A percentile compares a stretch with the other conserved stretches of the same genome.
phyloP scores from a whole-genome alignment of 257 asterid species.

The Sherardia arvensis region DNA sequence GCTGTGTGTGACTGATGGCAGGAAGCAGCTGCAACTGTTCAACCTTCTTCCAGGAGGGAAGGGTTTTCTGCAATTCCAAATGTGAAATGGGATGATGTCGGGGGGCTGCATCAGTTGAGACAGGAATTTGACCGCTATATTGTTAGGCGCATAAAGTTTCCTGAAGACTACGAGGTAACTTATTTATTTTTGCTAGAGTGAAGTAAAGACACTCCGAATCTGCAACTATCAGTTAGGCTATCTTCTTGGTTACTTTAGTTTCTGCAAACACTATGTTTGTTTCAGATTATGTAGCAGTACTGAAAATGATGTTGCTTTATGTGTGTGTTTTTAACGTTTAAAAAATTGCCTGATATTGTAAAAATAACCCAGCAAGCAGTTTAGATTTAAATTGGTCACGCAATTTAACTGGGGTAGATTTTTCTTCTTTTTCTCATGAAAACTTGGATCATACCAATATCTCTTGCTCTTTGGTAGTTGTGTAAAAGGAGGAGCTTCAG shows the following conservation, averaged over 20 bases:
- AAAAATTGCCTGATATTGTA: background rate
- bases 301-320: background rate
- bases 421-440: background rate
- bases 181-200: conserved; percentile 1
- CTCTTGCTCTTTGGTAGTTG: background rate
- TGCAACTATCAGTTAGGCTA: background rate
- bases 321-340: background rate
- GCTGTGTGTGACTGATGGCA: conserved; percentile 24
- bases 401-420: background rate
- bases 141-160: conserved; percentile 54
- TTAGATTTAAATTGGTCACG: background rate
- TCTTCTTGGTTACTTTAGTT: background rate
- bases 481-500: background rate
- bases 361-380: background rate
- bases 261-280: too few species aligned
- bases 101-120: conserved; percentile 66
- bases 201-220: background rate
- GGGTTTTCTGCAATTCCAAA: conserved; percentile 83
- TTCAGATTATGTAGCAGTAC: background rate
- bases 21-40: conserved; percentile 77
- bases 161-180: conserved; percentile 63
- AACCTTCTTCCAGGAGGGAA: conserved; percentile 80
- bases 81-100: conserved; percentile 89
- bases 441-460: background rate
- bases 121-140: conserved; percentile 54